These are phyloP conservation scores for Teratosphaeria zuluensis DNA, from an alignment of 2,329 filamentous ascomycete species.

Conservation along the genomic window DNA sequence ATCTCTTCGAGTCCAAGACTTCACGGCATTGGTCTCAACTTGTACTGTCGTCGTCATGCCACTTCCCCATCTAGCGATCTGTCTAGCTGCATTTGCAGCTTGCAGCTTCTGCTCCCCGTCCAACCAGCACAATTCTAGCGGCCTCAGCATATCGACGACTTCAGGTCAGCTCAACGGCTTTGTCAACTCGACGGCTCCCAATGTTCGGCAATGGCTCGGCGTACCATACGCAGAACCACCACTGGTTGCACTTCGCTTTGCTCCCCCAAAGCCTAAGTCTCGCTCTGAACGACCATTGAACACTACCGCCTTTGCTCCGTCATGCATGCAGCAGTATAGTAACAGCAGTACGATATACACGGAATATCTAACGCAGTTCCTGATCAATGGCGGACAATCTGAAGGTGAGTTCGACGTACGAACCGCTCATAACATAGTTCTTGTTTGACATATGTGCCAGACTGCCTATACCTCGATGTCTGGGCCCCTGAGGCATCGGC, in stretches of 20 bases:
- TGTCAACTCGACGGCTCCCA: neutral
- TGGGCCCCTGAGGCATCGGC: neutral
- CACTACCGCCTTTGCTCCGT: neutral
- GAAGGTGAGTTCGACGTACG: neutral
- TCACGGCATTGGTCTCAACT: neutral
- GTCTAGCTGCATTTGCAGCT: neutral
- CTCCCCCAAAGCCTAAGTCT: slow-evolving; percentile 7
- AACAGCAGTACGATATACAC: neutral
- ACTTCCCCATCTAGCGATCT: neutral
- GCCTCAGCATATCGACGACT: neutral
- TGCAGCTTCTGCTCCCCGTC: neutral
- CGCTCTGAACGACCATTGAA: neutral
- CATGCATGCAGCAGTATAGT: neutral
- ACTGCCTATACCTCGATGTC: slow-evolving; percentile 7
- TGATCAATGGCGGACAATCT: neutral
- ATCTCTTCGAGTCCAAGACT: neutral
- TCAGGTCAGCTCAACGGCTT: neutral
- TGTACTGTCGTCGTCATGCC: neutral
- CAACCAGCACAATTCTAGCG: neutral
- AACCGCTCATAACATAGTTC: slow-evolving; percentile 1
- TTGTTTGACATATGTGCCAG: neutral
- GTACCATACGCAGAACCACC: slow-evolving; percentile 50
- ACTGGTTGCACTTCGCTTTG: slow-evolving; percentile 43
- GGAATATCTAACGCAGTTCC: neutral
- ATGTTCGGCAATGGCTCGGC: slow-evolving; percentile 33